phyloP scores from a whole-genome alignment of 257 asterid genomes.

The Leonotis leonurus region DNA sequence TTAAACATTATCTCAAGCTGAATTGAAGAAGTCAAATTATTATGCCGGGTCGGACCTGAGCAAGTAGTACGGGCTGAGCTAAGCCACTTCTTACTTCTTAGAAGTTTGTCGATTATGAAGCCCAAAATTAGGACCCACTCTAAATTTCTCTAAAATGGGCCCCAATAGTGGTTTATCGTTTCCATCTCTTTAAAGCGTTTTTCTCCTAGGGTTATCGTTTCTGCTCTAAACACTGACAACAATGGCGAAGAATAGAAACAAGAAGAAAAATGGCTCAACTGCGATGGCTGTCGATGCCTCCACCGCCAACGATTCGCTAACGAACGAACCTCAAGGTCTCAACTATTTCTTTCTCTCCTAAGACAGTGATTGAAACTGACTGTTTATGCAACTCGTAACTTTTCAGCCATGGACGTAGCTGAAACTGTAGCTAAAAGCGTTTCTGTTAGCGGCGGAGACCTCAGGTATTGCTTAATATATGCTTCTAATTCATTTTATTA shows the following conservation, averaged over 20 bases:
- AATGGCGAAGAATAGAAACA: conserved; percentile 10
- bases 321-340: not conserved
- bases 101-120: too few relatives aligned
- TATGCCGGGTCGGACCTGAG: too few relatives aligned
- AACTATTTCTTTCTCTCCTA: not conserved
- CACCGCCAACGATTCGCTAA: not conserved
- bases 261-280: conserved; percentile 1
- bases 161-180: too few relatives aligned
- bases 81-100: too few relatives aligned
- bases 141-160: too few relatives aligned
- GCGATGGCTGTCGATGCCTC: not conserved
- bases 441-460: not conserved
- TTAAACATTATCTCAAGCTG: too few relatives aligned
- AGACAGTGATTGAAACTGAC: not conserved
- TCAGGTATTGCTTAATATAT: not conserved
- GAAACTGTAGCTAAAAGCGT: not conserved
- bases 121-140: too few relatives aligned
- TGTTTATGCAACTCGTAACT: not conserved
- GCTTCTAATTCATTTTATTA: not conserved
- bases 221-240: too few relatives aligned
- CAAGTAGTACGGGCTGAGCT: too few relatives aligned
- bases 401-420: conserved; percentile 11
- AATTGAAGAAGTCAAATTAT: too few relatives aligned
- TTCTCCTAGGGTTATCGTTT: too few relatives aligned
- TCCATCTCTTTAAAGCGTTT: too few relatives aligned